Base-by-base conservation (phyloP, 192 early-diverging fungal genomes). In the Backusella tarrabulga region DNA sequence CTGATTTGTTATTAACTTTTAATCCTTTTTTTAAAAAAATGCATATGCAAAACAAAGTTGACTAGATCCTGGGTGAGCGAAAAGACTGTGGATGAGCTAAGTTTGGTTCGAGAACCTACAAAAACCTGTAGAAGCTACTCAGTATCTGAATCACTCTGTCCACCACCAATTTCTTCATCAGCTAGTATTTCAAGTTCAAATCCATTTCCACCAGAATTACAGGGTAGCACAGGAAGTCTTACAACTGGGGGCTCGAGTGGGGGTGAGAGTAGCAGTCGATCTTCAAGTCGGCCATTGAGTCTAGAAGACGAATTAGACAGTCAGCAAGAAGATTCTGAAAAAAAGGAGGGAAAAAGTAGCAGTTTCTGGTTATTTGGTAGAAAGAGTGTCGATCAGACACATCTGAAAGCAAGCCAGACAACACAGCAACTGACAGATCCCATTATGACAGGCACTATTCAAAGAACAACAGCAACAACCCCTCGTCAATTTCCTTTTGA, bases 71-170 rank as follows among this genome's bases (percentile, higher is more conserved):
- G 91, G 91, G 85, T 89, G 11, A 87, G 87, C 9, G 91, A 94
- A 80, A 91, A 91, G 52, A 92, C 90, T 77, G 87, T 94, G 6
- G 93, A 94, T 79, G 91, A 92, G 75, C 71, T 94, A 41, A 92
- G 91, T 70, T 77, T 87, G 35, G 60, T 82, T 29, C 80, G 93
- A 19, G 93, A 94, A 74, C 92, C 93, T 35, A 76, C 85, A 44
- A 75, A 75, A 41, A 46, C 63, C 14, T 29, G 14, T 19, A 42
- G 69, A 23, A 77, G 56, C 63, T 41, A 68, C 34, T 50, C 66
- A 36, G 34, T 63, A 19, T n/a, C 71, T 15, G 66, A 69, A 44
- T 52, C 54, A 21, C 32, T 74, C 32, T 56, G 34, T n/a, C 56
- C 56, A 29, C 56, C 54, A 12, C 11, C 40, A 6, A 41, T 71